Base-by-base conservation (phyloP, 176 grass and related monocot genomes). In the Saccharum officinarum region DNA sequence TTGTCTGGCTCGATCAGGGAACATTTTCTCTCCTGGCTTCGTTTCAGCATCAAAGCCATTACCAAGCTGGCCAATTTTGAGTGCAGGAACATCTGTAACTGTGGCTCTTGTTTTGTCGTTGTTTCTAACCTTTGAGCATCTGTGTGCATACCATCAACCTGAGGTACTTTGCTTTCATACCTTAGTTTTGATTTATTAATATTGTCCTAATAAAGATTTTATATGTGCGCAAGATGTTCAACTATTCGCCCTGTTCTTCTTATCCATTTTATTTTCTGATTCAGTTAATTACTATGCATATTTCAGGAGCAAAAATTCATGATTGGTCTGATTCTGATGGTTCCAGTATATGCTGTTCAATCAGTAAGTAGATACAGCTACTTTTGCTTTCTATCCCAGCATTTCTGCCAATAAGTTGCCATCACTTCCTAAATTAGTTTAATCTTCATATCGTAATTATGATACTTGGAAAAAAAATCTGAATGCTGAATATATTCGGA, bases 251-350 rank as follows among this genome's bases (percentile, higher is more conserved):
- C 10, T 45, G 26, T 75, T 67, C n/a, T n/a, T n/a, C 30, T 77
- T 33, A 16, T 31, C 25, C 30, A 42, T 83, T 49, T 65, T 50
- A n/a, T 16, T 76, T 79, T 50, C 31, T 81, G 14, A 70, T 80
- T 86, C 63, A 65, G 46, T 78, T 75, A 40, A 71, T 80, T 69
- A 10, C 39, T 46, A 69, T 87, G 9, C 80, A 38, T 44, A 87
- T 88, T 93, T 44, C 93, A 95, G 96, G 96, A 98, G 75, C 96
- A 98, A 74, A 98, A 98, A 54, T 98, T 98, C 81, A 92, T 98
- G 89, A 73, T 95, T 72, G 96, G 96, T 89, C 96, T 98, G 78
- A 94, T 98, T 89, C 70, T 98, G 77, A 98, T 98, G 96, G 96
- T 98, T 90, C 96, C 96, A 80, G 83, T 98, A 74, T 98, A 95